Conservation (phyloP, 805 yeast species). For the Nakazawaea ernobii region DNA sequence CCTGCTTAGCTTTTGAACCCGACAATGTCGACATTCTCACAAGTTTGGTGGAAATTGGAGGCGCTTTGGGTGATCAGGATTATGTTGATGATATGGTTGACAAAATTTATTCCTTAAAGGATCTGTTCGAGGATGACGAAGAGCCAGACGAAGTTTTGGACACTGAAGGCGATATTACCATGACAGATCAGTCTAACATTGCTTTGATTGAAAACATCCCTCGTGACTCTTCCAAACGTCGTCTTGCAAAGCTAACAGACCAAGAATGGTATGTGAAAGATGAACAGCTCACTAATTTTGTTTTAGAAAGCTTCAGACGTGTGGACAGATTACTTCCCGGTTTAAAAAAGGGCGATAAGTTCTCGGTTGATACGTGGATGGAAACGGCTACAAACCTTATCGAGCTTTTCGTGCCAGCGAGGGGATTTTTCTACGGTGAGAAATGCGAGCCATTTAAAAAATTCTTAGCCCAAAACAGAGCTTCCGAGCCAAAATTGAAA, state of each 20-base stretch:
- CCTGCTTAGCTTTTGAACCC: slow-evolving; percentile 51
- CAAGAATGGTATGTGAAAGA: slow-evolving; percentile 24
- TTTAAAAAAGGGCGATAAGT: slow-evolving; percentile 42
- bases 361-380: slow-evolving; percentile 76
- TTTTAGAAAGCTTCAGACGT: slow-evolving; percentile 39
- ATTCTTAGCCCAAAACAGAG: slow-evolving; percentile 54
- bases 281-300: slow-evolving; percentile 27
- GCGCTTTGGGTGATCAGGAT: slow-evolving; percentile 46
- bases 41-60: slow-evolving; percentile 70
- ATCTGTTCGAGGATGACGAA: slow-evolving; percentile 16
- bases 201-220: slow-evolving; percentile 5
- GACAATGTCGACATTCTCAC: slow-evolving; percentile 67
- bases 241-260: slow-evolving; percentile 14
- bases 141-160: slow-evolving; percentile 13
- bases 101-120: slow-evolving; percentile 23
- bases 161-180: slow-evolving; percentile 12
- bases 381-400: slow-evolving; percentile 77
- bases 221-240: neutral
- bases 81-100: slow-evolving; percentile 45
- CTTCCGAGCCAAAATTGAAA: slow-evolving; percentile 59
- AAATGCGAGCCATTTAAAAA: slow-evolving; percentile 66
- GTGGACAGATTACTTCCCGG: slow-evolving; percentile 46
- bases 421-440: slow-evolving; percentile 75
- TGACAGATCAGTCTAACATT: slow-evolving; percentile 14
- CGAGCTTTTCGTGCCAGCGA: slow-evolving; percentile 73